Base-by-base conservation (phyloP, 2,329 filamentous ascomycete genomes). In the Lachnellula willkommii region DNA sequence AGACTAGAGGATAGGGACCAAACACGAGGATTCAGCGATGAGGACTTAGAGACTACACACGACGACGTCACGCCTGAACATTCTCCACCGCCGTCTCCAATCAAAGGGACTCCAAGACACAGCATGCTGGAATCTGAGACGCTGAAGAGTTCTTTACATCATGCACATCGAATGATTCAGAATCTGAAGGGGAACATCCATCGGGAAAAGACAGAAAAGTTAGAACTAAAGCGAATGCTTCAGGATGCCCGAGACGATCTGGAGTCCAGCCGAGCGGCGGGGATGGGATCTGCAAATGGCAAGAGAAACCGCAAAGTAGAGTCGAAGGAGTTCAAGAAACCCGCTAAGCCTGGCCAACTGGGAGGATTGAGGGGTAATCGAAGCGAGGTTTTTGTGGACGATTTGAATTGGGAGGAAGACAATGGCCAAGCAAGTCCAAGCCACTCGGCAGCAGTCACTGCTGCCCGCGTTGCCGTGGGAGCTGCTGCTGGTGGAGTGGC, bases 171-270 rank as follows among this genome's bases (percentile, higher is more conserved):
- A 56, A 96, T 95, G 74, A 96, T 99, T 57, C 93, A 97, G 71
- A 95, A 90, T 66, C 82, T 97, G 64, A 91, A 95, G 73, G 91
- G 88, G 71, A 95, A 92, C 66, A 89, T 97, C 47, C 93, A 99
- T 71, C 88, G 94, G 36, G 94, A 99, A 72, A 99, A 97, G 84
- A 96, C 93, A 0, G 94, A 99, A 72, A 99, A 96, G 77, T 82
- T 97, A 28, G 94, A 99, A 73, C 82, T 97, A 53, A 92, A 90
- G 73, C 88, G 93, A 57, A 90, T 99, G 81, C 82, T 97, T 32
- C 93, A 97, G 74, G 94, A 99, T 67, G 88, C 93, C 24, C 85
- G 92, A 37, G 94, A 99, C 69, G 94, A 99, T 67, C 75, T 99
- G 28, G 94, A 88, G 67, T 79, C 83, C 47, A 82, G 85, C 57